Evolutionary conservation across 2,329 filamentous ascomycete species (phyloP).

Genomic region (Cladobotryum mycophilum): DNA sequence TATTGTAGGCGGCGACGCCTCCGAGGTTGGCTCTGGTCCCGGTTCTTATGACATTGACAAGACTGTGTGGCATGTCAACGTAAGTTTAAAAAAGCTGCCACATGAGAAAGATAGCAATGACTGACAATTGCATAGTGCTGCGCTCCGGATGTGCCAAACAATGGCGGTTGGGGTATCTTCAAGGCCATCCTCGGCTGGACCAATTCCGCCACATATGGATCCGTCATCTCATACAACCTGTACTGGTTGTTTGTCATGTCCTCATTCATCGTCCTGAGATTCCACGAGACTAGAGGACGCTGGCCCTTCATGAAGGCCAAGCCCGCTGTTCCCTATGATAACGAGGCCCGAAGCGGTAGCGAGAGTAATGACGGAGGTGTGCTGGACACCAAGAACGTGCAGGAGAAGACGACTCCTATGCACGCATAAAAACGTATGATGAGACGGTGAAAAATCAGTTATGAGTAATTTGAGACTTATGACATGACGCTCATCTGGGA

Average conservation of each 20-base stretch:
- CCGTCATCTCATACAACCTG: conserved; percentile 78
- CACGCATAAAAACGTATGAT: too few species aligned
- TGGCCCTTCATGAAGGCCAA: conserved; percentile 40
- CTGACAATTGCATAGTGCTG: conserved; percentile 55
- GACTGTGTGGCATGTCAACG: conserved; percentile 78
- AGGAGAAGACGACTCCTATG: conserved; percentile 23
- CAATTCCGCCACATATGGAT: conserved; percentile 83
- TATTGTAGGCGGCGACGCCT: conserved; percentile 51
- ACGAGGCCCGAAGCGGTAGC: conserved; percentile 17
- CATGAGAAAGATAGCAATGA: background rate
- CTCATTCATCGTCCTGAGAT: conserved; percentile 59
- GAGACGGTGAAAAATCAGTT: too few species aligned
- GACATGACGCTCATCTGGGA: too few species aligned
- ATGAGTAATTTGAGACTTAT: too few species aligned
- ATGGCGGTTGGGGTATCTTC: conserved; percentile 80
- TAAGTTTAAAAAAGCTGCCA: conserved; percentile 32
- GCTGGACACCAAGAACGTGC: conserved; percentile 19
- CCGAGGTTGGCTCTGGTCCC: conserved; percentile 49
- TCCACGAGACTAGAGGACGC: conserved; percentile 53
- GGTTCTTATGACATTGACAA: conserved; percentile 74
- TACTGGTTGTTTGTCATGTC: conserved; percentile 79
- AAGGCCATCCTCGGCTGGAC: conserved; percentile 82
- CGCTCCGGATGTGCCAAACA: conserved; percentile 64
- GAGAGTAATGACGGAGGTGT: conserved; percentile 21
- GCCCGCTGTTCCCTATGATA: conserved; percentile 12